Conservation (phyloP, 495 filamentous ascomycete species). For the Penicillium cosmopolitanum region DNA sequence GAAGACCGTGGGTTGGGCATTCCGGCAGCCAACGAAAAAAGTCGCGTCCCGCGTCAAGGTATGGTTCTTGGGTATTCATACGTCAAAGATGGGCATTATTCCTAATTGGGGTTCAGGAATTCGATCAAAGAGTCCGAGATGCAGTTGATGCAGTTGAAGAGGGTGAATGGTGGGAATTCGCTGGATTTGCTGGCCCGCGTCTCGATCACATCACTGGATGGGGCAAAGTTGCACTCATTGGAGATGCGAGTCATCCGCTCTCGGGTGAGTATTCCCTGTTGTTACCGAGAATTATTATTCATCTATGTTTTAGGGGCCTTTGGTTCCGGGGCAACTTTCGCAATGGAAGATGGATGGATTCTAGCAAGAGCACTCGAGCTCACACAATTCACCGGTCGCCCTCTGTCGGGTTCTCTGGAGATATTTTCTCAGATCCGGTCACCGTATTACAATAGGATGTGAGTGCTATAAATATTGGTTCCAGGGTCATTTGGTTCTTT, state of each 20-base stretch:
- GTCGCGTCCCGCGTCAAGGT: slow-evolving; percentile 38
- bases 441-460: slow-evolving; percentile 42
- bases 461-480: not conserved
- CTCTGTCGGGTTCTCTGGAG: slow-evolving; percentile 35
- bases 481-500: not conserved
- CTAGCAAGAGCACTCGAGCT: slow-evolving; percentile 47
- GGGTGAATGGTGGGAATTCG: slow-evolving; percentile 49
- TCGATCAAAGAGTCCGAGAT: slow-evolving; percentile 37
- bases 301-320: slow-evolving; percentile 31
- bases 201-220: slow-evolving; percentile 42
- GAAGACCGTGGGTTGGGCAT: slow-evolving; percentile 50
- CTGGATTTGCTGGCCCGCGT: slow-evolving; percentile 43
- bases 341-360: slow-evolving; percentile 55
- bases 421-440: slow-evolving; percentile 47
- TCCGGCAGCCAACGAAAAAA: slow-evolving; percentile 42
- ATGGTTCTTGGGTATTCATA: not conserved
- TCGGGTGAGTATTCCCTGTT: slow-evolving; percentile 29
- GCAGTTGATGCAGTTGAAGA: slow-evolving; percentile 38
- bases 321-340: slow-evolving; percentile 55
- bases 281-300: not conserved
- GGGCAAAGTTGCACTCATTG: slow-evolving; percentile 51
- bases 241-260: slow-evolving; percentile 53
- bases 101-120: slow-evolving; percentile 29
- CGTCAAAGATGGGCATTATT: not conserved
- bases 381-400: slow-evolving; percentile 16